phyloP scores from a whole-genome alignment of 2,329 filamentous ascomycete genomes.

The Arachnopeziza araneosa region DNA sequence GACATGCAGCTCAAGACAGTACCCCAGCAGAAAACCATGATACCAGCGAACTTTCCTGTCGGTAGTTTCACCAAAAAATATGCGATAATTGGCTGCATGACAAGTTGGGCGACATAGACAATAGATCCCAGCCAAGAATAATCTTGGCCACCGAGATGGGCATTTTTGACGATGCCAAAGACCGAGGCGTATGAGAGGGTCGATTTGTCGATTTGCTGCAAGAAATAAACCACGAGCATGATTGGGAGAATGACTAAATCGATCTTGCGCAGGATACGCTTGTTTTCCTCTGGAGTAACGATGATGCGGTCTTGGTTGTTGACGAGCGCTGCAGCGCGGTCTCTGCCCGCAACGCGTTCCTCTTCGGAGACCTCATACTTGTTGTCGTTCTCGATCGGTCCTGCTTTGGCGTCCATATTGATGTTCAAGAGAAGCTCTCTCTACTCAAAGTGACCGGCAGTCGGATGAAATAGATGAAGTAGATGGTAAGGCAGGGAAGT shows the following conservation, averaged over 20 bases:
- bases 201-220: slow-evolving; percentile 43
- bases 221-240: slow-evolving; percentile 50
- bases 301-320: slow-evolving; percentile 10
- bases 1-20: slow-evolving; percentile 35
- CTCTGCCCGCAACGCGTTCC: slow-evolving; percentile 6
- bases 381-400: slow-evolving; percentile 10
- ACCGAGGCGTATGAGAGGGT: slow-evolving; percentile 40
- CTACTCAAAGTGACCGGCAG: not conserved
- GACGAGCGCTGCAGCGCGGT: slow-evolving; percentile 18
- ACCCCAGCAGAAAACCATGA: slow-evolving; percentile 47
- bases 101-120: slow-evolving; percentile 53
- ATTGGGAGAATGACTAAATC: slow-evolving; percentile 46
- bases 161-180: slow-evolving; percentile 43
- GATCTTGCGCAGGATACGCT: slow-evolving; percentile 32
- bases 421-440: not conserved
- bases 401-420: slow-evolving; percentile 8
- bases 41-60: slow-evolving; percentile 47
- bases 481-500: not conserved
- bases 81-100: slow-evolving; percentile 51
- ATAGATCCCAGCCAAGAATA: slow-evolving; percentile 48
- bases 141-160: slow-evolving; percentile 41
- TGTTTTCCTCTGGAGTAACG: slow-evolving; percentile 19
- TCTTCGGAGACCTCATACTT: slow-evolving; percentile 1
- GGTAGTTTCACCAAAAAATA: slow-evolving; percentile 48
- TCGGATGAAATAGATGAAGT: not conserved